These are phyloP conservation scores for Solanum etuberosum DNA, from an alignment of 257 asterid genomes.

Conservation along the genomic window DNA sequence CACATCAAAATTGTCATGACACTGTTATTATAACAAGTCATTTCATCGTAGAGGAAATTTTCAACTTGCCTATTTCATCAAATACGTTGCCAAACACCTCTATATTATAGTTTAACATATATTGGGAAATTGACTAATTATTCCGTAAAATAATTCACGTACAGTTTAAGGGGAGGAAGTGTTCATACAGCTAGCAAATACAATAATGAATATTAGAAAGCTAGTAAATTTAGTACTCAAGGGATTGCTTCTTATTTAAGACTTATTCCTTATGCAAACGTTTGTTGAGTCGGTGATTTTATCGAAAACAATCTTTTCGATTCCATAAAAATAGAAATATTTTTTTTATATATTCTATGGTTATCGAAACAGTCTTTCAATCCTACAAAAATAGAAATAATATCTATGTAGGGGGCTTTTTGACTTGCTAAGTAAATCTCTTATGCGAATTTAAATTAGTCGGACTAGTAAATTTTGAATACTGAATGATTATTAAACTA, in stretches of 20 bases:
- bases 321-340: too few relatives aligned
- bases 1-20: not conserved
- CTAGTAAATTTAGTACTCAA: not conserved
- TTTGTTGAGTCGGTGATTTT: not conserved
- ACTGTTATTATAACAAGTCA: not conserved
- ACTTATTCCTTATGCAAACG: too few relatives aligned
- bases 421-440: not conserved
- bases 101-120: not conserved
- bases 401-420: too few relatives aligned
- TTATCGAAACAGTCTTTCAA: too few relatives aligned
- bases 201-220: not conserved
- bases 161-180: not conserved
- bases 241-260: too few relatives aligned
- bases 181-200: not conserved
- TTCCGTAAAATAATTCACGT: not conserved
- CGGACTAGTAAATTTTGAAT: not conserved
- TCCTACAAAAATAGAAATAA: too few relatives aligned
- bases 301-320: too few relatives aligned
- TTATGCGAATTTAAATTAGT: not conserved
- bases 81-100: not conserved
- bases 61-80: not conserved
- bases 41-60: not conserved
- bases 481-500: not conserved
- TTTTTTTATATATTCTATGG: too few relatives aligned
- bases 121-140: not conserved